Evolutionary conservation across 495 filamentous ascomycete species (phyloP).

Genomic region (Neurospora sp.): DNA sequence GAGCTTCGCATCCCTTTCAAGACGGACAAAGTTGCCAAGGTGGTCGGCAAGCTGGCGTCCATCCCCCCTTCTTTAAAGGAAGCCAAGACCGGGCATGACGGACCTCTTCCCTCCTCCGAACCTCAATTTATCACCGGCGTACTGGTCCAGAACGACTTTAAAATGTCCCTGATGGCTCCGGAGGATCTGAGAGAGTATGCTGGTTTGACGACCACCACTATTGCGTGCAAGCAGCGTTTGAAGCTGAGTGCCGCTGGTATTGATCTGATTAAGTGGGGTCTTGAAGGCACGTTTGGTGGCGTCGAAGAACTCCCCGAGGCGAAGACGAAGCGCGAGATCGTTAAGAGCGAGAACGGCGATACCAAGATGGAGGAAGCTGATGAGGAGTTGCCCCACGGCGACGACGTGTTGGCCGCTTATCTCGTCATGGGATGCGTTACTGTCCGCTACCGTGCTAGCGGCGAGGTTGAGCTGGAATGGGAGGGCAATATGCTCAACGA

Average conservation of each 20-base stretch:
- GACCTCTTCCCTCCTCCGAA: conserved; percentile 7
- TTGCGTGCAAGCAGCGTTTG: conserved; percentile 81
- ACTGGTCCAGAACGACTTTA: conserved; percentile 92
- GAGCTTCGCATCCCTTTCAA: conserved; percentile 92
- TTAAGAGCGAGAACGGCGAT: conserved; percentile 38
- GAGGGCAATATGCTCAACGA: conserved; percentile 97
- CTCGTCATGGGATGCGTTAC: conserved; percentile 85
- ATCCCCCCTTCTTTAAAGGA: conserved; percentile 50
- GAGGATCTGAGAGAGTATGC: conserved; percentile 94
- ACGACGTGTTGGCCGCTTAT: conserved; percentile 47
- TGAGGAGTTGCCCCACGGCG: conserved; percentile 38
- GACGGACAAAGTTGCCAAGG: conserved; percentile 91
- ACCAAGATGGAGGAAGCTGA: conserved; percentile 45
- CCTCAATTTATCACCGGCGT: conserved; percentile 69
- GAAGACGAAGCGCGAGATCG: conserved; percentile 31
- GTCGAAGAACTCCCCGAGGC: conserved; percentile 56
- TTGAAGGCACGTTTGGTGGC: conserved; percentile 85
- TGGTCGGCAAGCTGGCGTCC: conserved; percentile 85
- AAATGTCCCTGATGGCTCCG: conserved; percentile 89
- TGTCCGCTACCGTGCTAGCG: conserved; percentile 55
- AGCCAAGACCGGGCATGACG: conserved; percentile 2
- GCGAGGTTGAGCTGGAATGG: conserved; percentile 88
- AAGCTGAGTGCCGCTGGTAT: conserved; percentile 78
- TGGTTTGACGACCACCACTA: conserved; percentile 84
- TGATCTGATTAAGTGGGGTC: conserved; percentile 83